These are phyloP conservation scores for Nemophila menziesii DNA, from an alignment of 257 asterid genomes.

Conservation along the genomic window DNA sequence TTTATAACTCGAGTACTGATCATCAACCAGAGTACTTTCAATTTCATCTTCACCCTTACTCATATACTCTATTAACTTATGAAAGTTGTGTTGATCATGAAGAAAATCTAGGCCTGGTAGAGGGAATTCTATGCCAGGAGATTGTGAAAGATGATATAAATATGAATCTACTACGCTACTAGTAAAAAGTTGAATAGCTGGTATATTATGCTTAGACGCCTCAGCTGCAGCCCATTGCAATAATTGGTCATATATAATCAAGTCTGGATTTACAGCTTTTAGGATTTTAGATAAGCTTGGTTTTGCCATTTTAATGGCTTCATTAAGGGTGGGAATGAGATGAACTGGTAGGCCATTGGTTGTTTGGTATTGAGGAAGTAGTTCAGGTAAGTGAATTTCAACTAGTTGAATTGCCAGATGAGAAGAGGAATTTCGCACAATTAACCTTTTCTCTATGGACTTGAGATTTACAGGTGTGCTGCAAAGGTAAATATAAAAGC, in stretches of 20 bases:
- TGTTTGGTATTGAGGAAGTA: conserved; percentile 40
- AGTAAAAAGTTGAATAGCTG: conserved; percentile 17
- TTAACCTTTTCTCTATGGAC: conserved; percentile 24
- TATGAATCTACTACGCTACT: conserved; percentile 23
- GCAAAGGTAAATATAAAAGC: conserved; percentile 20
- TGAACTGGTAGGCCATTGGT: conserved; percentile 47
- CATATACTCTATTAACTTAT: too few species aligned
- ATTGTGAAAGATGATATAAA: conserved; percentile 2
- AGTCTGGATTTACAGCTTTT: conserved; percentile 21
- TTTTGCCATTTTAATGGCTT: too few species aligned
- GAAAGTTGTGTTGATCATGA: conserved; percentile 10
- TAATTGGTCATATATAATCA: conserved; percentile 25
- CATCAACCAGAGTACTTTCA: too few species aligned
- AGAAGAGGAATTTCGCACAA: too few species aligned
- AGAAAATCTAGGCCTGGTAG: conserved; percentile 18
- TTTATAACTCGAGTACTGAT: not conserved
- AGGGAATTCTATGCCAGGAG: conserved; percentile 16
- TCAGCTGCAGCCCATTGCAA: conserved; percentile 25
- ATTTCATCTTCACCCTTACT: not conserved
- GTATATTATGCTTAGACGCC: conserved; percentile 14
- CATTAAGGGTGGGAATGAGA: conserved; percentile 27
- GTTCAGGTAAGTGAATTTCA: conserved; percentile 23
- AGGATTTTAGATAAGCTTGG: too few species aligned
- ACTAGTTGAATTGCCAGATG: too few species aligned
- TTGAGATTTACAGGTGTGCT: conserved; percentile 34